Percentiles rank a stretch among this genome's conserved stretches.
These are phyloP conservation scores for Agrocybe praecox DNA, from an alignment of 768 basidiomycete species.

Conservation along the genomic window DNA sequence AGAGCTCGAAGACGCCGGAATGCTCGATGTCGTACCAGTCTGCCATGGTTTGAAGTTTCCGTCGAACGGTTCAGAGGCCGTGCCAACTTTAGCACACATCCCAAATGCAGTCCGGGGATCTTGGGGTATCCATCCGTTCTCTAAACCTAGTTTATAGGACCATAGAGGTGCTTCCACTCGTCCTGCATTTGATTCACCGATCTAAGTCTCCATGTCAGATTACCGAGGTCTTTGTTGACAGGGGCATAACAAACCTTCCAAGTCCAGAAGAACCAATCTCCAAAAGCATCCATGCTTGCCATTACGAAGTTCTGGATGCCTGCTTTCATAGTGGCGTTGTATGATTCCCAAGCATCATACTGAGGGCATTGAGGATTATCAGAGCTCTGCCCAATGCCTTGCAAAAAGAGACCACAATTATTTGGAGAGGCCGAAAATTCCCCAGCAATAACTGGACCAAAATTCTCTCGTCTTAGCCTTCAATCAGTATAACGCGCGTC, in stretches of 20 bases:
- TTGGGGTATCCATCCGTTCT: slow-evolving; percentile 75
- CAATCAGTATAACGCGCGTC: slow-evolving; percentile 24
- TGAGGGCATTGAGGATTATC: slow-evolving; percentile 31
- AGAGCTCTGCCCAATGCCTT: slow-evolving; percentile 38
- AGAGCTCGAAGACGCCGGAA: slow-evolving; percentile 45
- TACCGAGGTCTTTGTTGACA: not conserved
- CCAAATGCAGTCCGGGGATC: slow-evolving; percentile 70
- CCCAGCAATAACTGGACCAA: slow-evolving; percentile 75
- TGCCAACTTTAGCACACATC: slow-evolving; percentile 57
- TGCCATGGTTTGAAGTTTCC: slow-evolving; percentile 52
- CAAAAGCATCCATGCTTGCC: slow-evolving; percentile 44
- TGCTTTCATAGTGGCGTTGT: slow-evolving; percentile 38
- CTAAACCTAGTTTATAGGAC: slow-evolving; percentile 50
- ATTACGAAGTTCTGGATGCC: slow-evolving; percentile 57
- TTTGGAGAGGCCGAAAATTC: slow-evolving; percentile 77
- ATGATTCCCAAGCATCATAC: slow-evolving; percentile 59
- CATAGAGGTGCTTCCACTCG: slow-evolving; percentile 38
- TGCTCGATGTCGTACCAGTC: slow-evolving; percentile 60
- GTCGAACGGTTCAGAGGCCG: slow-evolving; percentile 17
- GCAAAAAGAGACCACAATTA: slow-evolving; percentile 51
- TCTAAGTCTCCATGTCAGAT: slow-evolving; percentile 14
- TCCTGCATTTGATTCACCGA: slow-evolving; percentile 48
- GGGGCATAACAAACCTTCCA: slow-evolving; percentile 35
- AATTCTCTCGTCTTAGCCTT: slow-evolving; percentile 37
- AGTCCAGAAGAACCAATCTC: slow-evolving; percentile 51